Evolutionary conservation across 495 filamentous ascomycete species (phyloP), one percentile per base, ranked within the genome.

Genomic region (Polyplosphaeria fusca): DNA sequence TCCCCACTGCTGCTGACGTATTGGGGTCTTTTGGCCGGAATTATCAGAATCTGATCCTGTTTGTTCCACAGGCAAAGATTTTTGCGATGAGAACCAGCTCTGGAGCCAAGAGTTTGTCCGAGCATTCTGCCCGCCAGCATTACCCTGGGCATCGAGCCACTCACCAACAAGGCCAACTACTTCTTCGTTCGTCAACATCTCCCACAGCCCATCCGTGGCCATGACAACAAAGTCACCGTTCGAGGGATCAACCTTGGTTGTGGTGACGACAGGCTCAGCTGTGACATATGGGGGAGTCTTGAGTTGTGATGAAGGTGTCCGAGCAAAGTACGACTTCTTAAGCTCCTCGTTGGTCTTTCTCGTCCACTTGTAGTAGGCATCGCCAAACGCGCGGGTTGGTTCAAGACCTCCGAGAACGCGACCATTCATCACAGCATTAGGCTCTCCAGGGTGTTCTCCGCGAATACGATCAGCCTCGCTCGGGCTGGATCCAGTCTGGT

Each of bases 171-270:
- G 78, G 0, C 94, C 94, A 43, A 99, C 85, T 1, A 96, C 94
- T 74, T 99, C 94, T 67, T 99, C 94, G 67, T 96, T 99, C 46
- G 88, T 96, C 46, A 99, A 76, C 92, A 97, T 97, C 73, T 99
- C 94, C 93, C 94, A 99, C 12, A 99, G 77, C 1, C 94, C 94
- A 67, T 99, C 94, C 0, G 94, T 95, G 4, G 94, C 94, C 78
- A 99, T 84, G 47, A 99, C 91, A 4, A 99, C 74, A 63, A 99
- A 99, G 66, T 97, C 94, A 41, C 93, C 93, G 55, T 86, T 86
- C 38, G 86, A 81, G 11, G 93, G 93, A 60, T 95, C 82, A 48
- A 99, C 85, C 70, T 92, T 86, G 26, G 93, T 96, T n/a, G 89
- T 95, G 5, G 91, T 97, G 42, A 99, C 79, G 32, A 96, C 77